Conservation (phyloP, 768 basidiomycete genomes). For the Suillus subluteus region DNA sequence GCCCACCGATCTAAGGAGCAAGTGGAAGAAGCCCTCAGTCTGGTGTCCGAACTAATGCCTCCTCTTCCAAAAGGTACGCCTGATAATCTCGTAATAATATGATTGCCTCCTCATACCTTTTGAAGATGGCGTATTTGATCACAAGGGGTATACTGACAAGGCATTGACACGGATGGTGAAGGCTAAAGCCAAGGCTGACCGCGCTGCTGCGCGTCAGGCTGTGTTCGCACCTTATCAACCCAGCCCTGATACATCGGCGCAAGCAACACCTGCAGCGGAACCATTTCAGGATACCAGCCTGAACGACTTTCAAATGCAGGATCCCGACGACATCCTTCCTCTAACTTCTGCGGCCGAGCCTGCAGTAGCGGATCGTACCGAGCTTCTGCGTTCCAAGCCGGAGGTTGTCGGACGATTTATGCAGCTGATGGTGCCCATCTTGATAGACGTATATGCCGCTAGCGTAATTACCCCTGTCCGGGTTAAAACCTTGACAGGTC, state of each 20-base stretch:
- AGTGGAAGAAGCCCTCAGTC: conserved; percentile 89
- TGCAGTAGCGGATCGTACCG: conserved; percentile 57
- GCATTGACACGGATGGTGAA: conserved; percentile 75
- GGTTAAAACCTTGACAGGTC: conserved; percentile 83
- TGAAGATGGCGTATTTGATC: conserved; percentile 93
- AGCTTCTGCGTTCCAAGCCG: conserved; percentile 74
- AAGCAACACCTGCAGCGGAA: conserved; percentile 28
- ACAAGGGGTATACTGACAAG: conserved; percentile 89
- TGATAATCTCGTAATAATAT: not conserved
- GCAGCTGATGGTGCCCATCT: conserved; percentile 86
- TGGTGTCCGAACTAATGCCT: conserved; percentile 91
- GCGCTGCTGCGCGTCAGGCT: conserved; percentile 68
- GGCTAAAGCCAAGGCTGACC: conserved; percentile 82
- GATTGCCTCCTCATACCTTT: not conserved
- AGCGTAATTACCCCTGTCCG: conserved; percentile 89
- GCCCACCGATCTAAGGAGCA: conserved; percentile 97
- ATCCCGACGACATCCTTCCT: conserved; percentile 43
- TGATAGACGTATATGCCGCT: conserved; percentile 99
- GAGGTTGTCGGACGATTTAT: conserved; percentile 85
- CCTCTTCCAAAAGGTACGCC: conserved; percentile 83
- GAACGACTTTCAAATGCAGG: conserved; percentile 44
- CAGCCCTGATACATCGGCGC: conserved; percentile 20
- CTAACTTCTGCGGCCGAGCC: conserved; percentile 37
- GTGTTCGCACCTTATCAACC: conserved; percentile 19
- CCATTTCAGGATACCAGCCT: conserved; percentile 31